Percentiles rank a stretch among this genome's conserved stretches.
phyloP scores from a whole-genome alignment of 768 basidiomycete genomes.

The Favolaschia claudopus region DNA sequence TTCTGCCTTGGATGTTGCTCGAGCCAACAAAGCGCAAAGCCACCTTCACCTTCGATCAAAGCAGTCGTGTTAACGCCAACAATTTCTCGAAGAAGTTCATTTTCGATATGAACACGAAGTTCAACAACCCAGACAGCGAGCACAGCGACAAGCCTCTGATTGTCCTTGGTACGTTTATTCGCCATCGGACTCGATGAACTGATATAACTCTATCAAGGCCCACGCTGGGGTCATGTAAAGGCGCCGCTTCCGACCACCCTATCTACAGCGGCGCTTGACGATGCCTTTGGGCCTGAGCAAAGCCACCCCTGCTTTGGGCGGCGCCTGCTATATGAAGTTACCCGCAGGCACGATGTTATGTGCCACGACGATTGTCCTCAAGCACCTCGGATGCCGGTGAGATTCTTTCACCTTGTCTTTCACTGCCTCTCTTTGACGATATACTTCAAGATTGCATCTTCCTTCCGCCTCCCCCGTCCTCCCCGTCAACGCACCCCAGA shows the following conservation, averaged over 20 bases:
- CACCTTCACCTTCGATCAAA: not conserved
- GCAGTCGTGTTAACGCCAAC: not conserved
- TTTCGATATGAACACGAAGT: not conserved
- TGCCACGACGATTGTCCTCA: not conserved
- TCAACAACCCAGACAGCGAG: not conserved
- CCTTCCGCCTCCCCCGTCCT: not conserved
- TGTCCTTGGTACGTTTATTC: not conserved
- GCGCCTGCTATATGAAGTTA: not conserved
- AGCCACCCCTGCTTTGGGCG: not conserved
- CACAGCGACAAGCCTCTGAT: not conserved
- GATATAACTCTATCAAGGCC: not conserved
- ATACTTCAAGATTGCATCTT: not conserved
- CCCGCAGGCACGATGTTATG: not conserved
- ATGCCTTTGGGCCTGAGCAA: not conserved
- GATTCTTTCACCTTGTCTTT: not conserved
- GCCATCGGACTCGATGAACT: not conserved
- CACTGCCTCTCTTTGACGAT: not conserved
- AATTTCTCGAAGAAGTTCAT: slow-evolving; percentile 2
- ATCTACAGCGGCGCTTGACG: not conserved
- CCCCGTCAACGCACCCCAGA: not conserved
- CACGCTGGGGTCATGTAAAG: not conserved
- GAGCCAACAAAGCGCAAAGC: not conserved
- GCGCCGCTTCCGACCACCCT: not conserved
- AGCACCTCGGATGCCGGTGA: too few species aligned
- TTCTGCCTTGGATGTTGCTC: not conserved